phyloP scores from a whole-genome alignment of 306 rosid species.

The Myrica gale region DNA sequence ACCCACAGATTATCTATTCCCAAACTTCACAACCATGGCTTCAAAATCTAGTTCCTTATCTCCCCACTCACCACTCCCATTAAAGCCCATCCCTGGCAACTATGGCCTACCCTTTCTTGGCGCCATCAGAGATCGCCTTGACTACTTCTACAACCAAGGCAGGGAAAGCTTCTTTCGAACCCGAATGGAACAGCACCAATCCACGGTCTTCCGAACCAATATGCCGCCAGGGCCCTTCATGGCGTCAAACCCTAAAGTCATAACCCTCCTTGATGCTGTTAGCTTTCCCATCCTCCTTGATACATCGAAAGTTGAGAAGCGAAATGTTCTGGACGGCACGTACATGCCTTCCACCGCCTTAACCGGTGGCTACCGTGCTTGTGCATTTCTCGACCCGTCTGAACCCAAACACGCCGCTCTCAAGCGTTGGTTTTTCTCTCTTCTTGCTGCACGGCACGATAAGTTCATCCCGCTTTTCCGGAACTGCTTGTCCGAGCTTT shows the following conservation, averaged over 20 bases:
- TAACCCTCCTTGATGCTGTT: slow-evolving; percentile 53
- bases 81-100: slow-evolving; percentile 60
- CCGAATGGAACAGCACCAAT: slow-evolving; percentile 34
- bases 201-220: slow-evolving; percentile 71
- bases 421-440: slow-evolving; percentile 41
- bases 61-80: slow-evolving; percentile 26
- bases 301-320: slow-evolving; percentile 51
- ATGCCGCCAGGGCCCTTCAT: slow-evolving; percentile 80
- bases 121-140: slow-evolving; percentile 47
- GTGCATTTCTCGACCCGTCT: slow-evolving; percentile 58
- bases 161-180: slow-evolving; percentile 50
- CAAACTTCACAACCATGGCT: background rate
- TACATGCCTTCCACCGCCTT: slow-evolving; percentile 68
- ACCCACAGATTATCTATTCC: background rate
- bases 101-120: slow-evolving; percentile 59
- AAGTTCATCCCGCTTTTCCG: slow-evolving; percentile 52
- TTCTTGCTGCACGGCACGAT: slow-evolving; percentile 35
- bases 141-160: slow-evolving; percentile 72
- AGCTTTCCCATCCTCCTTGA: slow-evolving; percentile 66
- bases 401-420: slow-evolving; percentile 51
- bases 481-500: slow-evolving; percentile 21
- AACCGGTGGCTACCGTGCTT: slow-evolving; percentile 68
- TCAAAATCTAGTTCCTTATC: background rate
- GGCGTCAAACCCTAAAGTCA: slow-evolving; percentile 47
- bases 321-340: slow-evolving; percentile 65